These are phyloP conservation scores for Komagataella pastoris DNA, from an alignment of 805 yeast genomes.

Conservation along the genomic window DNA sequence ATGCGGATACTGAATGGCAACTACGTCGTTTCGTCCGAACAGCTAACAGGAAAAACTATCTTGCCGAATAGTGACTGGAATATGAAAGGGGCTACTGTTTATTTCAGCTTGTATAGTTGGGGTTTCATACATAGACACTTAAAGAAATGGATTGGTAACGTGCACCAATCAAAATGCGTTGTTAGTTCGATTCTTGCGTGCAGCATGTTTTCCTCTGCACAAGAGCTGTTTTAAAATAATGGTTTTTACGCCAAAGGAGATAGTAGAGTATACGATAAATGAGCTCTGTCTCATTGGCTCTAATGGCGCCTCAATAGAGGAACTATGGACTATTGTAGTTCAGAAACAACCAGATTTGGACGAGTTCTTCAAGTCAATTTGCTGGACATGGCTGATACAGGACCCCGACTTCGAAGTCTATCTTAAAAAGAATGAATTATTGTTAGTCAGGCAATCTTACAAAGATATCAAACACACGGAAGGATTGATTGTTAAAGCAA, in stretches of 20 bases:
- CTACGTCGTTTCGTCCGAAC: conserved; percentile 87
- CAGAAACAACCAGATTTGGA: conserved; percentile 11
- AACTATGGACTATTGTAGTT: conserved; percentile 19
- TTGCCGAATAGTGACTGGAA: conserved; percentile 19
- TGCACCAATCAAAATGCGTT: not conserved
- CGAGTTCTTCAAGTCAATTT: conserved; percentile 16
- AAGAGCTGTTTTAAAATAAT: not conserved
- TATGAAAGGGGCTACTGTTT: not conserved
- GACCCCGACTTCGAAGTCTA: conserved; percentile 13
- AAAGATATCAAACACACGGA: not conserved
- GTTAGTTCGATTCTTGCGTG: conserved; percentile 2
- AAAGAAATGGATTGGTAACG: not conserved
- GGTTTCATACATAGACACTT: not conserved
- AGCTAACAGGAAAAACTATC: conserved; percentile 86
- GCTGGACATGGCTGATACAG: conserved; percentile 23
- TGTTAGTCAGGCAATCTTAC: not conserved
- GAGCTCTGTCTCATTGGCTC: conserved; percentile 21
- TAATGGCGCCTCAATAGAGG: conserved; percentile 15
- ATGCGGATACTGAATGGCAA: conserved; percentile 98
- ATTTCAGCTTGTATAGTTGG: not conserved
- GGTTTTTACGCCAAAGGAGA: conserved; percentile 16
- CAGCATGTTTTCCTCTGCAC: conserved; percentile 1
- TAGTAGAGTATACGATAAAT: conserved; percentile 19
- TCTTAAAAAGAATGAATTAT: not conserved
- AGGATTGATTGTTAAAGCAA: conserved; percentile 20